Conservation (phyloP, 805 yeast species). For the Groenewaldozyma salmanticensis region DNA sequence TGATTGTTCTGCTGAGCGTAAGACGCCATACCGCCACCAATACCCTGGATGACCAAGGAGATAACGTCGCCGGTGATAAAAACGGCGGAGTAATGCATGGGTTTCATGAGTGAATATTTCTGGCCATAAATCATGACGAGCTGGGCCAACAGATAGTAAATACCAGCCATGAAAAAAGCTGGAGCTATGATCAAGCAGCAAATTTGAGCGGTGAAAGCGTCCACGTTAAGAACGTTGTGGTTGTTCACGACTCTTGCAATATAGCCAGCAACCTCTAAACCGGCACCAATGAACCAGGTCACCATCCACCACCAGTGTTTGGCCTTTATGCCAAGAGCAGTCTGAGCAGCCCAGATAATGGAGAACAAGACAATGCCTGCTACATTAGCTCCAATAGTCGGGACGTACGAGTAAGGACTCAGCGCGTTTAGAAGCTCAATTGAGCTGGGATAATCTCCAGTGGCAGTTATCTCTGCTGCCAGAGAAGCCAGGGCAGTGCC, state of each 20-base stretch:
- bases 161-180: conserved; percentile 75
- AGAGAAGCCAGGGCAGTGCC: no score
- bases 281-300: conserved; percentile 46
- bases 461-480: no score
- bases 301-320: conserved; percentile 59
- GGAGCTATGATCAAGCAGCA: conserved; percentile 70
- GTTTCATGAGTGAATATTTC: conserved; percentile 40
- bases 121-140: conserved; percentile 52
- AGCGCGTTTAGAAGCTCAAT: no score
- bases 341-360: conserved; percentile 35
- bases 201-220: conserved; percentile 52
- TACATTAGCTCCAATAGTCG: conserved; percentile 36
- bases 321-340: conserved; percentile 34
- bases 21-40: conserved; percentile 70
- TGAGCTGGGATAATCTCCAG: no score
- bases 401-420: conserved; percentile 5
- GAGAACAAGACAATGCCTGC: conserved; percentile 49
- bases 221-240: conserved; percentile 24
- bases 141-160: conserved; percentile 64
- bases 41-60: conserved; percentile 58
- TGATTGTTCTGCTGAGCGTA: conserved; percentile 28
- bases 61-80: conserved; percentile 59
- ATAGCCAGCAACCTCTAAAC: conserved; percentile 61
- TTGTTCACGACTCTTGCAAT: conserved; percentile 46
- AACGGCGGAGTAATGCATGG: conserved; percentile 51